Evolutionary conservation across 1,284 basidiomycete genomes (phyloP), one percentile per base, ranked within the genome.

Genomic region (Cystobasidium slooffiae): DNA sequence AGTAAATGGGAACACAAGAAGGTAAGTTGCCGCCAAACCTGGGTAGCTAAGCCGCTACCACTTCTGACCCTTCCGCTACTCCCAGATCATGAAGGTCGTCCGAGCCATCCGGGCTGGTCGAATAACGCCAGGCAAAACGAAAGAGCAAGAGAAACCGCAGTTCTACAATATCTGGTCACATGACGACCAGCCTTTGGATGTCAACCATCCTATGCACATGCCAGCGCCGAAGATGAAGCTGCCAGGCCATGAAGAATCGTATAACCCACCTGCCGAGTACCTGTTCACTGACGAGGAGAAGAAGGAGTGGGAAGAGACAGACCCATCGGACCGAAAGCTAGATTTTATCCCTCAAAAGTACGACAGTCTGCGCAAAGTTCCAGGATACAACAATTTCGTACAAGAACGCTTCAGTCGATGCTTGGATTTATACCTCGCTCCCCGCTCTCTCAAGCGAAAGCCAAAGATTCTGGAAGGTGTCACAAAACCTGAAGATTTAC

Each of bases 1-100:
- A 96, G 93, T 84, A 99, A 97, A 86, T 99, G 97, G 97, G 97
- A 99, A 85, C 97, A 98, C 84, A 90, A 97, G 87, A 99, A 99
- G 88, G 94, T 91, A 79, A 75, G 83, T 74, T 3, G 47, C 12
- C 7, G 1, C 37, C 20, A 49, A 20, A 22, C 24, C n/a, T 37
- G 31, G 37, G n/a, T n/a, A n/a, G n/a, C n/a, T n/a, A n/a, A n/a
- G n/a, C n/a, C n/a, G n/a, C n/a, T n/a, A n/a, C n/a, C n/a, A n/a
- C n/a, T n/a, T 18, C 31, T 24, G 18, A 9, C 6, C 51, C 3
- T 24, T 24, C 44, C 56, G 18, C 20, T 46, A 4, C 51, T 47
- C 51, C 41, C 76, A 95, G 93, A 88, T 99, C 78, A 97, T 99
- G 94, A 99, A 99, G 88, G 98, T 99, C 78, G 96, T 99, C 76